These are phyloP conservation scores for Nemania sp. DNA, from an alignment of 2,329 filamentous ascomycete species.

Conservation along the genomic window DNA sequence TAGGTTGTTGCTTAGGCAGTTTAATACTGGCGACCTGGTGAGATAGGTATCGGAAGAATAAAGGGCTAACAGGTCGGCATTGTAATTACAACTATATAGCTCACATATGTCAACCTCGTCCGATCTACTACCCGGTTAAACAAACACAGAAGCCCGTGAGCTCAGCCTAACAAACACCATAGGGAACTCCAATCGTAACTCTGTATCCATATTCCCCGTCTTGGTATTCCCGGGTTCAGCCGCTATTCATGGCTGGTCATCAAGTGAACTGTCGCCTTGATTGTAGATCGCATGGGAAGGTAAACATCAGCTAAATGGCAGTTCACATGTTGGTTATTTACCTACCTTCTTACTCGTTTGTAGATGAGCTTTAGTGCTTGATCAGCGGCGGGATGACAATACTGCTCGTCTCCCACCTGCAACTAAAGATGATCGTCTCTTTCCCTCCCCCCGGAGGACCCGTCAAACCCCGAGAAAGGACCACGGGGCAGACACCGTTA, in stretches of 20 bases:
- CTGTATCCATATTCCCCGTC: neutral
- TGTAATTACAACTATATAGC: neutral
- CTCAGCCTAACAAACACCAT: neutral
- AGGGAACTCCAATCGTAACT: neutral
- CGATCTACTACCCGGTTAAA: neutral
- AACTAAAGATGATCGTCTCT: neutral
- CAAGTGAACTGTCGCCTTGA: neutral
- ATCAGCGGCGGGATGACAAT: too few relatives aligned
- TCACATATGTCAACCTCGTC: neutral
- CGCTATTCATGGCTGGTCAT: neutral
- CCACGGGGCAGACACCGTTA: neutral
- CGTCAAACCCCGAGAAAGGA: neutral
- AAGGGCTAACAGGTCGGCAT: too few relatives aligned
- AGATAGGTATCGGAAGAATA: slow-evolving; percentile 11
- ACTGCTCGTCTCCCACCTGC: neutral
- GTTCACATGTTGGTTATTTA: too few relatives aligned
- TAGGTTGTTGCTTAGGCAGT: too few relatives aligned
- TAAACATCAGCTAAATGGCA: too few relatives aligned
- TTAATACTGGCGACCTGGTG: neutral
- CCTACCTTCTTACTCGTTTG: too few relatives aligned
- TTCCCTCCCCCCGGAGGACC: neutral
- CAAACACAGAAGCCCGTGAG: neutral
- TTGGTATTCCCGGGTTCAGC: neutral
- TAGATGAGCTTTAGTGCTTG: too few relatives aligned
- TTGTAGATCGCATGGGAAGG: too few relatives aligned